Percentiles rank a stretch among this genome's conserved stretches.
These are phyloP conservation scores for Podochytrium sp. DNA, from an alignment of 192 early-diverging fungal genomes.

Conservation along the genomic window DNA sequence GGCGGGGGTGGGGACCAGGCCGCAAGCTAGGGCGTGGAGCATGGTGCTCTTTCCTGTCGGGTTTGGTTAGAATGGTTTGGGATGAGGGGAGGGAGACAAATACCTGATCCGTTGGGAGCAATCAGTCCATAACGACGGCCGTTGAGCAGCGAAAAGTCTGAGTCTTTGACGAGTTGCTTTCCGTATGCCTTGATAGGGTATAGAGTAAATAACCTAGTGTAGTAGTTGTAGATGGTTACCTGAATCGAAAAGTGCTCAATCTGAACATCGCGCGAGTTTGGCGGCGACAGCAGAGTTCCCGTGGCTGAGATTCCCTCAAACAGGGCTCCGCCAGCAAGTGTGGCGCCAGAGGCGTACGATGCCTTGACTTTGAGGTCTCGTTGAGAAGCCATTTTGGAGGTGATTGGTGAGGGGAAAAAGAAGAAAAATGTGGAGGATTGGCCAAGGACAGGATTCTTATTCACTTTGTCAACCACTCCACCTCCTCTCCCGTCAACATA, in stretches of 20 bases:
- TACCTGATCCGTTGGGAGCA: slow-evolving; percentile 87
- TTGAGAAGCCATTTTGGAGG: background rate
- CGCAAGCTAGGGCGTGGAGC: slow-evolving; percentile 84
- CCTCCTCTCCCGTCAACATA: too few species aligned
- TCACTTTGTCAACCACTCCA: too few species aligned
- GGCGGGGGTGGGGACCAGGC: slow-evolving; percentile 94
- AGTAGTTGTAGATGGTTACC: too few species aligned
- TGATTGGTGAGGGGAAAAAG: too few species aligned
- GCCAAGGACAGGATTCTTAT: too few species aligned
- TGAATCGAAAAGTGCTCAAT: slow-evolving; percentile 93
- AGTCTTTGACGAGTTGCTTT: slow-evolving; percentile 90
- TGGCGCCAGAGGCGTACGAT: slow-evolving; percentile 35
- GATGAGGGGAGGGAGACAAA: background rate
- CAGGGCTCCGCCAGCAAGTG: slow-evolving; percentile 5
- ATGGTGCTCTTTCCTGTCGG: slow-evolving; percentile 89
- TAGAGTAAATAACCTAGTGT: too few species aligned
- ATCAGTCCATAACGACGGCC: slow-evolving; percentile 97
- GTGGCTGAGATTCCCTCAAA: slow-evolving; percentile 56
- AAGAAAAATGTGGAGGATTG: too few species aligned
- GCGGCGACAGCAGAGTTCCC: slow-evolving; percentile 89
- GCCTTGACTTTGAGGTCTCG: slow-evolving; percentile 30
- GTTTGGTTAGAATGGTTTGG: background rate
- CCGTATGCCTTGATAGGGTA: slow-evolving; percentile 44
- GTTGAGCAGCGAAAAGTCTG: slow-evolving; percentile 95
- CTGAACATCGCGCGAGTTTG: slow-evolving; percentile 80